Percentiles rank a stretch among this genome's conserved stretches.
Evolutionary conservation across 768 basidiomycete genomes (phyloP).

Genomic region (Glaciozyma antarctica): DNA sequence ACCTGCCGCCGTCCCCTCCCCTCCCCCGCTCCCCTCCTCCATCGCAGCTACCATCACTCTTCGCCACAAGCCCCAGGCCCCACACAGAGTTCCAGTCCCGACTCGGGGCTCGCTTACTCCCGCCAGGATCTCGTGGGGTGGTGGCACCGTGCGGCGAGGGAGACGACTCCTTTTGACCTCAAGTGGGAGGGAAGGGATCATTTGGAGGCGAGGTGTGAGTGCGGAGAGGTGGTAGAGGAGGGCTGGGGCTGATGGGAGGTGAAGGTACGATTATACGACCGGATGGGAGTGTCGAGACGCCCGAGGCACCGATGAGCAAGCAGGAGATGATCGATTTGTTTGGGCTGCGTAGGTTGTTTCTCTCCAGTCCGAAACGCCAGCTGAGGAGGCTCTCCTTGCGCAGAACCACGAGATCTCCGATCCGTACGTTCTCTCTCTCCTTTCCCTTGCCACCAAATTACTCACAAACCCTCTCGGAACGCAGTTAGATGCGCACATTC

Average conservation of each 20-base stretch:
- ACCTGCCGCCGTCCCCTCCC: too few relatives aligned
- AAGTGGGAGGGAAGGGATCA: conserved; percentile 10
- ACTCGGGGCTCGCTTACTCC: too few relatives aligned
- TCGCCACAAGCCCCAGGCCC: too few relatives aligned
- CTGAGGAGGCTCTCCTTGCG: background rate
- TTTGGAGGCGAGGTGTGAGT: conserved; percentile 13
- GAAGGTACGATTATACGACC: background rate
- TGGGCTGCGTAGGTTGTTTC: conserved; percentile 7
- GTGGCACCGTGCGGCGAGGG: conserved; percentile 16
- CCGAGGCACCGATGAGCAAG: conserved; percentile 9
- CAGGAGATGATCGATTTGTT: conserved; percentile 4
- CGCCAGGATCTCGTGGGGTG: too few relatives aligned
- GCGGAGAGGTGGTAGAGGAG: too few relatives aligned
- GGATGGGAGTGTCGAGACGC: conserved; percentile 14
- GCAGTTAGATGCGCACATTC: conserved; percentile 23
- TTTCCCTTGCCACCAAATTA: background rate
- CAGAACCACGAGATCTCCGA: background rate
- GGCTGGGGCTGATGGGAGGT: too few relatives aligned
- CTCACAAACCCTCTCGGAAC: conserved; percentile 5
- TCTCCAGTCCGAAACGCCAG: background rate
- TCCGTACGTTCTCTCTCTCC: too few relatives aligned
- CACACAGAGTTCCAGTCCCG: too few relatives aligned
- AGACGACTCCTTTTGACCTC: conserved; percentile 17
- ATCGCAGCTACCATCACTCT: too few relatives aligned
- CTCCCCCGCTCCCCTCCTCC: too few relatives aligned